Evolutionary conservation across 768 basidiomycete species (phyloP).

Genomic region (Suillus alpinus): DNA sequence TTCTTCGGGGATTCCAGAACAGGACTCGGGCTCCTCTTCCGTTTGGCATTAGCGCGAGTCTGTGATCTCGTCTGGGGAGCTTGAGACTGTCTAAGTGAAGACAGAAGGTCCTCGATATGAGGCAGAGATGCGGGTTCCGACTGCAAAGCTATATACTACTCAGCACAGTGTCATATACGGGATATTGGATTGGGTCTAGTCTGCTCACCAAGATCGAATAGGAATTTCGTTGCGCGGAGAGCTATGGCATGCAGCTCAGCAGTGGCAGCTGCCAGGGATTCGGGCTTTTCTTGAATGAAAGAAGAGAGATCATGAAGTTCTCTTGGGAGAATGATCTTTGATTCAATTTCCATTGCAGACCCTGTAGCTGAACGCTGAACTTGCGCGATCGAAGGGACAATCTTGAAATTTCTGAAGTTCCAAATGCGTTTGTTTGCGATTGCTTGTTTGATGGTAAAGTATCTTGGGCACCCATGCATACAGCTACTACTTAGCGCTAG

Average conservation of each 20-base stretch:
- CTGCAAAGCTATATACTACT: constrained; percentile 48
- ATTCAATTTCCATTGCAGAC: constrained; percentile 12
- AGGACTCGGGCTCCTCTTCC: constrained; percentile 41
- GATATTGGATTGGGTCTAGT: constrained; percentile 4
- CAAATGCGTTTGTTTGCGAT: not conserved
- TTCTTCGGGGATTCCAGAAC: constrained; percentile 31
- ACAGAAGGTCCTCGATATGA: constrained; percentile 63
- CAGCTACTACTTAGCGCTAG: no score
- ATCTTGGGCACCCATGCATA: no score
- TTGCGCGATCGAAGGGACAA: not conserved
- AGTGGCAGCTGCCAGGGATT: constrained; percentile 55
- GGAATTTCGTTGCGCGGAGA: constrained; percentile 64
- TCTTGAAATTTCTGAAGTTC: not conserved
- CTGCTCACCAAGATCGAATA: constrained; percentile 72
- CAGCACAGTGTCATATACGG: constrained; percentile 1
- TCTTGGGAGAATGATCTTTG: constrained; percentile 27
- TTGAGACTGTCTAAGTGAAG: constrained; percentile 61
- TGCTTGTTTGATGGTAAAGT: no score
- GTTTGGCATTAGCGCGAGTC: constrained; percentile 36
- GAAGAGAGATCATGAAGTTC: constrained; percentile 50
- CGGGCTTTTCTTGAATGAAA: constrained; percentile 52
- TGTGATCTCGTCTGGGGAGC: constrained; percentile 78
- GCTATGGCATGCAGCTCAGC: constrained; percentile 54
- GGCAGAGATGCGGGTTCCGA: constrained; percentile 65
- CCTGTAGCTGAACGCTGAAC: not conserved